Evolutionary conservation across 257 asterid genomes (phyloP).

Genomic region (Nyctanthes arbortristis): DNA sequence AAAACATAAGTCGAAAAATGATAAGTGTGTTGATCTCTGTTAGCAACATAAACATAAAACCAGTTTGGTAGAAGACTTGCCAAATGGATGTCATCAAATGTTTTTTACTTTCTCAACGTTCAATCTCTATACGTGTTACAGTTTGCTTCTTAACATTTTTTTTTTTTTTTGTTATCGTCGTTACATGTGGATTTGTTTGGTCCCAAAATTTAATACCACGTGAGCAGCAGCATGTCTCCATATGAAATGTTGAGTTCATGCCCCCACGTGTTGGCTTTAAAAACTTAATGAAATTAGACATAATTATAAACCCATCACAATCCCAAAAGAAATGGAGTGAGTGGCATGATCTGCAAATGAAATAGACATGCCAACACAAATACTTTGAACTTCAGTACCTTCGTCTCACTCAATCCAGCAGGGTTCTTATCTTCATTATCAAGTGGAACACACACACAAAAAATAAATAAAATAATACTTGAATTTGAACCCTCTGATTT

Average conservation of each 20-base stretch:
- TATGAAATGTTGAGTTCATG: background rate
- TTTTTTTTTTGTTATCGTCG: background rate
- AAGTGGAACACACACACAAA: background rate
- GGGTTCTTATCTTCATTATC: conserved; percentile 19
- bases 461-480: no score
- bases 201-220: background rate
- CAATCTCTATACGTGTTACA: no score
- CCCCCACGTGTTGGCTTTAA: background rate
- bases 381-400: conserved; percentile 28
- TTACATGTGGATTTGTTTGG: background rate
- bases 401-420: conserved; percentile 20
- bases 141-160: no score
- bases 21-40: no score
- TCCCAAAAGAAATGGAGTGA: background rate
- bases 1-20: no score
- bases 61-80: no score
- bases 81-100: no score
- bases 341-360: conserved; percentile 11
- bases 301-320: background rate
- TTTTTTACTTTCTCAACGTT: no score
- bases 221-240: background rate
- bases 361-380: conserved; percentile 26
- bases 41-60: no score
- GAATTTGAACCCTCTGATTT: conserved; percentile 3
- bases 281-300: background rate